Conservation (phyloP, 345 rosid species). For the Ailanthus altissimus region DNA sequence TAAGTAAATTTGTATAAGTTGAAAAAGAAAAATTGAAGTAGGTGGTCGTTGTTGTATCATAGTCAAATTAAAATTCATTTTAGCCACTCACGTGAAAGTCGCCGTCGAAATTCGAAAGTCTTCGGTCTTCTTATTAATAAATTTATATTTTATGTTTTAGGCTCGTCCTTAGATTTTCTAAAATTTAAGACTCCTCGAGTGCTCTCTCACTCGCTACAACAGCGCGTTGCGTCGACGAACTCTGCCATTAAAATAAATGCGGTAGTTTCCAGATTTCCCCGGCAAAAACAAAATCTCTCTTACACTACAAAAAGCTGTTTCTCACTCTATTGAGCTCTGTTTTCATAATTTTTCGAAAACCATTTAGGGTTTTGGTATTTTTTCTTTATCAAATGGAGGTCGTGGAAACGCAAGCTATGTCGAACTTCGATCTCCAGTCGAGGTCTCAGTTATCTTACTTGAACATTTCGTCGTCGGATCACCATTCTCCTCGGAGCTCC, state of each 20-base stretch:
- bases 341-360: not conserved
- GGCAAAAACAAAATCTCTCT: not conserved
- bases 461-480: constrained; percentile 27
- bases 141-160: no score
- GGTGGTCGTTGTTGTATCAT: no score
- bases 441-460: constrained; percentile 36
- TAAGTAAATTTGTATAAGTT: no score
- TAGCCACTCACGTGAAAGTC: no score
- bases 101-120: no score
- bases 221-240: not conserved
- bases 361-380: no score
- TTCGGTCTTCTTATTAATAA: no score
- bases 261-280: not conserved
- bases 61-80: no score
- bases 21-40: no score
- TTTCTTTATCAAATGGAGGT: constrained; percentile 40
- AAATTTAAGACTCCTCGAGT: not conserved
- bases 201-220: not conserved
- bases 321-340: not conserved
- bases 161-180: not conserved
- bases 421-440: constrained; percentile 41
- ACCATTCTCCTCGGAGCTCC: not conserved
- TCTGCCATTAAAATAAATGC: not conserved
- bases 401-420: constrained; percentile 30
- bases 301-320: no score